A percentile compares a stretch with the other conserved stretches of the same genome.
phyloP scores from a whole-genome alignment of 495 filamentous ascomycete species.

The Neurospora terricola region DNA sequence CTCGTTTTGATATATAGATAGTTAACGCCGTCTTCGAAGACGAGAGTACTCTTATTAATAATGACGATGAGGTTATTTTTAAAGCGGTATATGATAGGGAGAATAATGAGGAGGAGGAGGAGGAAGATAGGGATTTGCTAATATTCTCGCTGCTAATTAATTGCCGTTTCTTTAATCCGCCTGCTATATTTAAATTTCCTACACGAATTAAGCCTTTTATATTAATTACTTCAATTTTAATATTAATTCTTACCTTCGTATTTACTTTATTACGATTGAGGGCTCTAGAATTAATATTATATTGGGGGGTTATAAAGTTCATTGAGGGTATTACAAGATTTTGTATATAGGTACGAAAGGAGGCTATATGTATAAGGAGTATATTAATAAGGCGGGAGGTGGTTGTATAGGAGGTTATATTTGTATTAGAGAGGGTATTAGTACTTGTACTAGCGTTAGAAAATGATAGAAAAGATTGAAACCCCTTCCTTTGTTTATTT shows the following conservation, averaged over 20 bases:
- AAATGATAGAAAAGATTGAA: background rate
- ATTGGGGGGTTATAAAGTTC: background rate
- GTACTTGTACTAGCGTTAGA: background rate
- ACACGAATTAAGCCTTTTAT: no score
- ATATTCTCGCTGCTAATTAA: no score
- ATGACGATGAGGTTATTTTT: no score
- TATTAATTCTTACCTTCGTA: accelerated
- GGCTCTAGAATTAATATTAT: background rate
- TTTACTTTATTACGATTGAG: accelerated
- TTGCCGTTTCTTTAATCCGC: no score
- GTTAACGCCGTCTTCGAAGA: background rate
- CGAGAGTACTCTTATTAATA: background rate
- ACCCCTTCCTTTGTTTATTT: background rate
- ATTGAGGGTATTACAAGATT: background rate
- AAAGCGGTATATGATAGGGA: no score
- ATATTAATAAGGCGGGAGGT: background rate
- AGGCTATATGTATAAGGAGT: background rate
- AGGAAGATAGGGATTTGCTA: no score
- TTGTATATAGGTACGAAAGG: background rate
- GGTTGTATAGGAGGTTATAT: no score
- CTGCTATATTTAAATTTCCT: no score
- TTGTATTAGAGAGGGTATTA: no score
- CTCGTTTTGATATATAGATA: background rate
- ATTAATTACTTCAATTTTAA: no score
- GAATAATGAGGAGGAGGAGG: no score